Conservation (phyloP, 768 basidiomycete genomes). For the Kondoa malvinella region DNA sequence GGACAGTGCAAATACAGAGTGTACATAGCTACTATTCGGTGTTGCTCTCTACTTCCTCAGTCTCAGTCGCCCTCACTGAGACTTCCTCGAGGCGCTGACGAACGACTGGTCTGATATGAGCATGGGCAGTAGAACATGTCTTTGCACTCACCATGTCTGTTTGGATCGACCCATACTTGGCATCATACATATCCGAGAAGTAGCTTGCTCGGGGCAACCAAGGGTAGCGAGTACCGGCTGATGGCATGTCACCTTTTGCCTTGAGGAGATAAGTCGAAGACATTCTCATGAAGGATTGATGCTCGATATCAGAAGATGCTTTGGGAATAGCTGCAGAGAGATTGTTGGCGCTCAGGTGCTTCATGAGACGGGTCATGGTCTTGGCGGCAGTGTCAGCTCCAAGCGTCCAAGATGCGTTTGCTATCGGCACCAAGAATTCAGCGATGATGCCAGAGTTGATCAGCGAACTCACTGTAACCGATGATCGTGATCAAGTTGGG, state of each 20-base stretch:
- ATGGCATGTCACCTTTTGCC: slow-evolving; percentile 15
- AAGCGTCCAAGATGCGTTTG: slow-evolving; percentile 19
- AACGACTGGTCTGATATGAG: no score
- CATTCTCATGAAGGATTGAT: slow-evolving; percentile 19
- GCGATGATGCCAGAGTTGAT: no score
- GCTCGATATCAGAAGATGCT: neutral
- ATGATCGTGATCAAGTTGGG: slow-evolving; percentile 18
- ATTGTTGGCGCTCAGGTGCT: neutral
- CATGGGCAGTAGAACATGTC: no score
- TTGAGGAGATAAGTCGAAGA: slow-evolving; percentile 17
- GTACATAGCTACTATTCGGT: no score
- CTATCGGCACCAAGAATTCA: no score
- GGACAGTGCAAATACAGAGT: no score
- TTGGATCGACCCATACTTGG: neutral
- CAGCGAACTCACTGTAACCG: slow-evolving; percentile 14
- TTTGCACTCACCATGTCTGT: slow-evolving; percentile 1
- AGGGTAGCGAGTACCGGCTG: slow-evolving; percentile 13
- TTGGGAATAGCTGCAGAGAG: slow-evolving; percentile 1
- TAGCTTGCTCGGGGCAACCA: slow-evolving; percentile 16
- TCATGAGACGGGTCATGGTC: slow-evolving; percentile 11
- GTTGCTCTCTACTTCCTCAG: no score
- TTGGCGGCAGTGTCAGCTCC: slow-evolving; percentile 16
- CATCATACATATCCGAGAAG: slow-evolving; percentile 7
- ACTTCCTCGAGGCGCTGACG: no score
- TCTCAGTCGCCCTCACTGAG: no score